phyloP scores from a whole-genome alignment of 78 protist genomes.

The Acrasis kona region DNA sequence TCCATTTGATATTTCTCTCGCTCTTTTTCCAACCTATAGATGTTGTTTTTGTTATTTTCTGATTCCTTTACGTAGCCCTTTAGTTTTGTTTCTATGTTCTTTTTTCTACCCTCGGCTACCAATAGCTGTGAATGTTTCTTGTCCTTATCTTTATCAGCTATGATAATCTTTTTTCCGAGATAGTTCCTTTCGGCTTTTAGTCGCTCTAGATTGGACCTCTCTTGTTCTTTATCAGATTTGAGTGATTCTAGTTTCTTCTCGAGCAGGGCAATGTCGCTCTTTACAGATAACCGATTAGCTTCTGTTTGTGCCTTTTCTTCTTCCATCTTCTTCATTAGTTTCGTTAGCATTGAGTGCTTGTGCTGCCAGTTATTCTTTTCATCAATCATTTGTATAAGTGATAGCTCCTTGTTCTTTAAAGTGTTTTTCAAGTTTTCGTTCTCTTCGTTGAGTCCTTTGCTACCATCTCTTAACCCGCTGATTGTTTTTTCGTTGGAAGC shows the following conservation, averaged over 20 bases:
- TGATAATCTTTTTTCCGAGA: not conserved
- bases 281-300: no score
- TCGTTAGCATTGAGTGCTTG: no score
- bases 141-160: not conserved
- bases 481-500: no score
- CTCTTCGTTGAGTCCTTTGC: no score
- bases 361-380: no score
- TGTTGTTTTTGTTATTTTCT: constrained; percentile 10
- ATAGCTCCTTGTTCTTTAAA: no score
- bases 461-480: no score
- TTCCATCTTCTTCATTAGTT: no score
- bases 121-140: constrained; percentile 7
- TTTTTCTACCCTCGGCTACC: not conserved
- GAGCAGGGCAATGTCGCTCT: no score
- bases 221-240: not conserved
- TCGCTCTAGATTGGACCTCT: not conserved
- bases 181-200: not conserved
- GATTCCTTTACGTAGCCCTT: not conserved
- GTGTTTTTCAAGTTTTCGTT: no score
- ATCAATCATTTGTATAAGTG: no score
- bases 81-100: not conserved
- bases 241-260: not conserved
- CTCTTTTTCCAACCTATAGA: constrained; percentile 46
- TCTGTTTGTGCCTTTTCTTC: no score
- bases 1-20: constrained; percentile 27